These are phyloP conservation scores for Platanus orientalis DNA, from an alignment of 164 flowering plant species.

Conservation along the genomic window DNA sequence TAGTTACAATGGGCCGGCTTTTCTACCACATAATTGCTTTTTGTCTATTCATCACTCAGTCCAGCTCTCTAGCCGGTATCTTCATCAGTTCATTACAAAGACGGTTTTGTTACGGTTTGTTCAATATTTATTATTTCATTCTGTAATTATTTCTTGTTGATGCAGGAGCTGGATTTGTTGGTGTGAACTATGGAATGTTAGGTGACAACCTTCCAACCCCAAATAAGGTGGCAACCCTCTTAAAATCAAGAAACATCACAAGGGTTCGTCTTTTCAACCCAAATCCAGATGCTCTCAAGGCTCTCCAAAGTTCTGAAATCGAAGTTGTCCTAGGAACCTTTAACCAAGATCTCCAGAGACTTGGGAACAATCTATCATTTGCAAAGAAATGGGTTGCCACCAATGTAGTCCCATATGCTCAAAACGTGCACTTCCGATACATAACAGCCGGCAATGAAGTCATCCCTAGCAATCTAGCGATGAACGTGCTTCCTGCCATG, in stretches of 20 bases:
- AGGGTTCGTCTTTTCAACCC: slow-evolving; percentile 27
- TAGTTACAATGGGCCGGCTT: no score
- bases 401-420: slow-evolving; percentile 13
- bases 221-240: slow-evolving; percentile 11
- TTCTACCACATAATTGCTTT: no score
- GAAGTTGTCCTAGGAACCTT: slow-evolving; percentile 16
- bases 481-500: slow-evolving; percentile 17
- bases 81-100: no score
- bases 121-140: no score
- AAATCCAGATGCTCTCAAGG: slow-evolving; percentile 12
- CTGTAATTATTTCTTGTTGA: no score
- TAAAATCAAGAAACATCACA: slow-evolving; percentile 9
- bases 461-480: slow-evolving; percentile 11
- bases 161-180: slow-evolving; percentile 12
- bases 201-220: slow-evolving; percentile 33
- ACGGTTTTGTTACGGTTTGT: no score
- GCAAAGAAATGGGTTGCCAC: slow-evolving; percentile 21
- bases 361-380: slow-evolving; percentile 12
- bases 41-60: no score
- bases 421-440: slow-evolving; percentile 5
- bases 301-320: slow-evolving; percentile 18
- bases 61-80: no score
- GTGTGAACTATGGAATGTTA: slow-evolving; percentile 27
- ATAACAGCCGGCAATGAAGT: slow-evolving; percentile 35
- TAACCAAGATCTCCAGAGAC: slow-evolving; percentile 19